phyloP scores from a whole-genome alignment of 352 stramenopile genomes.

The Globisporangium recalcitrans region DNA sequence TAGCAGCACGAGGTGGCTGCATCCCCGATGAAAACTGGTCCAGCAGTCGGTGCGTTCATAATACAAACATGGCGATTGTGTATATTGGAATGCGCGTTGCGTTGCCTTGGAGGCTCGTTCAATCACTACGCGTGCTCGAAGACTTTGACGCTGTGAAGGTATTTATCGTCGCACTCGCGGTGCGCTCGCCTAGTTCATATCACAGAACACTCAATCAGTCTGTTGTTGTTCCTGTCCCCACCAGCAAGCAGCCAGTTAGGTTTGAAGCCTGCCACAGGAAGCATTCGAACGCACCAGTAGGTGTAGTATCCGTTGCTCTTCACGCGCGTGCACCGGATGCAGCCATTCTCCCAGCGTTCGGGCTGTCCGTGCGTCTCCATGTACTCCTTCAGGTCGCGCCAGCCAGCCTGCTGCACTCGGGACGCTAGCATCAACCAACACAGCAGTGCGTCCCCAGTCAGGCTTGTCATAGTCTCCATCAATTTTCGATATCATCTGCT shows the following conservation, averaged over 20 bases:
- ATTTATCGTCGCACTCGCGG: constrained; percentile 81
- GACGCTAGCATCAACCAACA: constrained; percentile 29
- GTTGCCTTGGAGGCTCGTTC: background rate
- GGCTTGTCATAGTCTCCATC: background rate
- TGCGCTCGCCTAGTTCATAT: constrained; percentile 37
- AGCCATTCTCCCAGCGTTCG: constrained; percentile 69
- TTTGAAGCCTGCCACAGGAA: too few relatives aligned
- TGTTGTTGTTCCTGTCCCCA: background rate
- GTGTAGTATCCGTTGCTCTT: constrained; percentile 84
- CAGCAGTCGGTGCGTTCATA: too few relatives aligned
- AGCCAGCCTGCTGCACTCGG: constrained; percentile 66
- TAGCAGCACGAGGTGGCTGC: too few relatives aligned
- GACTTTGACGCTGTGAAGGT: constrained; percentile 71
- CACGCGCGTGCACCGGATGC: constrained; percentile 72
- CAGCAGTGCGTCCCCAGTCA: background rate
- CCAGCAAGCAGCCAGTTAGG: background rate
- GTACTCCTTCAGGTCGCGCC: constrained; percentile 78
- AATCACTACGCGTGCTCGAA: constrained; percentile 54
- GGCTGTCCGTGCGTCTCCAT: constrained; percentile 70
- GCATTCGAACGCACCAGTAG: constrained; percentile 71
- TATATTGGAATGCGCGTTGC: too few relatives aligned
- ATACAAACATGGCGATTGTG: background rate
- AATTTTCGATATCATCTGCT: too few relatives aligned
- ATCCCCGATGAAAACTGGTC: too few relatives aligned
- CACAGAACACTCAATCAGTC: background rate